phyloP scores from a whole-genome alignment of 2,329 filamentous ascomycete genomes.

The Fusarium mexicanum region DNA sequence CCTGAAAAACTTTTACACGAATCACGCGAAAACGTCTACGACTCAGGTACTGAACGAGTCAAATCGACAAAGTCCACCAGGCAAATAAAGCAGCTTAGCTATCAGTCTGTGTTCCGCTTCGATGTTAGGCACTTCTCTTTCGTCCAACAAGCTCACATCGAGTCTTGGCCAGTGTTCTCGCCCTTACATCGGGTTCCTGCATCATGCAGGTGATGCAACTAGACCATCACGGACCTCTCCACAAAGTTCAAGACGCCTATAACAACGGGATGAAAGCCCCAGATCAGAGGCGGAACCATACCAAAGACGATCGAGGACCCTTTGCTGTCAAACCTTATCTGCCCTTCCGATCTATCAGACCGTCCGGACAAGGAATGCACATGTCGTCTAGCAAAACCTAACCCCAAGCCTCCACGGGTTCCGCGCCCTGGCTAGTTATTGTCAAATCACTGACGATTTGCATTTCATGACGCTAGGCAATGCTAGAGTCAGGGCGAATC shows the following conservation, averaged over 20 bases:
- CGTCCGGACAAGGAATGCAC: conserved; percentile 9
- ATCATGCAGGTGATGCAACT: not conserved
- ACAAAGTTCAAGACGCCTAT: not conserved
- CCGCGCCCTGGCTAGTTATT: not conserved
- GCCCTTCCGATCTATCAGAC: not conserved
- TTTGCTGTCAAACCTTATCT: conserved; percentile 8
- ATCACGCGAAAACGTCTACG: too few relatives aligned
- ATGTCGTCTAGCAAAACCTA: conserved; percentile 12
- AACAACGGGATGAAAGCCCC: not conserved
- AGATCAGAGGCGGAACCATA: not conserved
- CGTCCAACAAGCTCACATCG: too few relatives aligned
- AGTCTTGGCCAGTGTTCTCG: not conserved
- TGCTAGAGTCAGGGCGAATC: conserved; percentile 11
- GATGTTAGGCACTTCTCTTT: not conserved
- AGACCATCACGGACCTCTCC: not conserved
- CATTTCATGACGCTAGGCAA: not conserved
- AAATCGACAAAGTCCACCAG: too few relatives aligned
- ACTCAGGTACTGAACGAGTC: not conserved
- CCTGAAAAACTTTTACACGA: not conserved
- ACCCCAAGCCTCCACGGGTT: not conserved
- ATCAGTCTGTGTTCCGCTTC: too few relatives aligned
- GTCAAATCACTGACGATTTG: conserved; percentile 3
- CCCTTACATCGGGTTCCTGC: conserved; percentile 13
- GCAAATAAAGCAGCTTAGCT: not conserved
- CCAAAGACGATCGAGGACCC: not conserved